Conservation (phyloP, 495 filamentous ascomycete species). For the Neurospora sp. region DNA sequence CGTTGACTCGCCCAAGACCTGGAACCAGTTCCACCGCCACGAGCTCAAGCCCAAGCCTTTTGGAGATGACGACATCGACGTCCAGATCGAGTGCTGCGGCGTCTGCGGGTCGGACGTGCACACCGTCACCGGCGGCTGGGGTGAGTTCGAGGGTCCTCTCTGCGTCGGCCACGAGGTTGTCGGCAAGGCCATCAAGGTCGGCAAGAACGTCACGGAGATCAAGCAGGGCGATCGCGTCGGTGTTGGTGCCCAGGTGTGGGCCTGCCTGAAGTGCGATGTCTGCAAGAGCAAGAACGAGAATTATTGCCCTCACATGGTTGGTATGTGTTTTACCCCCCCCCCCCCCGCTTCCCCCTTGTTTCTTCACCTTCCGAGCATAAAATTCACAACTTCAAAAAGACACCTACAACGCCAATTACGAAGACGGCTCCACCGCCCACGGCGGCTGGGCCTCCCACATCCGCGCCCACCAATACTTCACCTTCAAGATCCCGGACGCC, state of each 20-base stretch:
- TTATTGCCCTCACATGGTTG: constrained; percentile 58
- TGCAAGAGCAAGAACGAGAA: constrained; percentile 55
- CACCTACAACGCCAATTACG: constrained; percentile 24
- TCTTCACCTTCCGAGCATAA: neutral
- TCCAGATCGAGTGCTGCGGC: constrained; percentile 55
- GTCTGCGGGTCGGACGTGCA: constrained; percentile 75
- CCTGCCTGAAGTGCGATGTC: constrained; percentile 49
- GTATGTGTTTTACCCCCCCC: constrained; percentile 1
- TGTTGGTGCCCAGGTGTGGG: constrained; percentile 66
- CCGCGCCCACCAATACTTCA: constrained; percentile 66
- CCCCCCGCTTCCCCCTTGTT: neutral
- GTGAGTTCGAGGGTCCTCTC: constrained; percentile 51
- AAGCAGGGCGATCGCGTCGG: constrained; percentile 72
- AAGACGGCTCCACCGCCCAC: constrained; percentile 22
- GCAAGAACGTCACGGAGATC: constrained; percentile 34
- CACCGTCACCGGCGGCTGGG: constrained; percentile 70
- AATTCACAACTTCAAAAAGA: constrained; percentile 2
- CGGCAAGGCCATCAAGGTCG: constrained; percentile 61
- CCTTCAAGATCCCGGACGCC: constrained; percentile 63
- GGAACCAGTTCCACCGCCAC: constrained; percentile 14
- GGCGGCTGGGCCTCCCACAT: constrained; percentile 44
- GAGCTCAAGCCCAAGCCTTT: constrained; percentile 74
- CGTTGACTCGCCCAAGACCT: constrained; percentile 21
- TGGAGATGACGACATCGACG: constrained; percentile 63
- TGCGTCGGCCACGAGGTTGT: constrained; percentile 72